Conservation (phyloP, 1,284 basidiomycete species). For the Clitocybe nebularis region DNA sequence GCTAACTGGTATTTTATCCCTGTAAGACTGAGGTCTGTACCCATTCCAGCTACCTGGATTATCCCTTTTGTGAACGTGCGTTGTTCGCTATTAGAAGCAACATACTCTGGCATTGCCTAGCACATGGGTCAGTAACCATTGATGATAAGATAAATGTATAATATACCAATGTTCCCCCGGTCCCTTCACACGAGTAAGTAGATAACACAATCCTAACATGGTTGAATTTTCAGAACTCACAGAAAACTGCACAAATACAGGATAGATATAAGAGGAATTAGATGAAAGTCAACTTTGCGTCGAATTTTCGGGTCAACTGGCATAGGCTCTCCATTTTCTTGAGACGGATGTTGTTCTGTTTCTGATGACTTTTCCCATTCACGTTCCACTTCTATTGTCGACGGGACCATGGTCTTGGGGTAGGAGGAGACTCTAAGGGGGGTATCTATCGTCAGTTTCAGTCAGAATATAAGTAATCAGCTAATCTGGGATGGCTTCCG, state of each 20-base stretch:
- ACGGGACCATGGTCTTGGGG: background rate
- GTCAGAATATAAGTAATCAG: too few species aligned
- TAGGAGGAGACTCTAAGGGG: too few species aligned
- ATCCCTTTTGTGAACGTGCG: background rate
- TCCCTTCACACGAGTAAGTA: slow-evolving; percentile 15
- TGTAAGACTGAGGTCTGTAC: slow-evolving; percentile 28
- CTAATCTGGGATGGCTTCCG: too few species aligned
- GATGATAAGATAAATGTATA: too few species aligned
- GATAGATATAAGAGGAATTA: slow-evolving; percentile 22
- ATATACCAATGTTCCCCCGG: slow-evolving; percentile 21
- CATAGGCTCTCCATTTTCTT: slow-evolving; percentile 8
- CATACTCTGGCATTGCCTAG: slow-evolving; percentile 19
- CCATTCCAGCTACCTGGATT: slow-evolving; percentile 34
- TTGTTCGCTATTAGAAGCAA: too few species aligned
- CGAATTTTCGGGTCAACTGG: slow-evolving; percentile 15
- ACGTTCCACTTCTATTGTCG: background rate
- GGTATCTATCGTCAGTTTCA: too few species aligned
- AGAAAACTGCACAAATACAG: slow-evolving; percentile 25
- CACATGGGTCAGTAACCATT: too few species aligned
- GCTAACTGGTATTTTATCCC: slow-evolving; percentile 35
- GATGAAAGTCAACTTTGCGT: slow-evolving; percentile 21
- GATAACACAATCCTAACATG: background rate
- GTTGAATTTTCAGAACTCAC: slow-evolving; percentile 12
- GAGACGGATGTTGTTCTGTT: background rate
- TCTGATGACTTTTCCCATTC: slow-evolving; percentile 2